phyloP scores from a whole-genome alignment of 1,139 yeast species.

The Taphrina pruni region DNA sequence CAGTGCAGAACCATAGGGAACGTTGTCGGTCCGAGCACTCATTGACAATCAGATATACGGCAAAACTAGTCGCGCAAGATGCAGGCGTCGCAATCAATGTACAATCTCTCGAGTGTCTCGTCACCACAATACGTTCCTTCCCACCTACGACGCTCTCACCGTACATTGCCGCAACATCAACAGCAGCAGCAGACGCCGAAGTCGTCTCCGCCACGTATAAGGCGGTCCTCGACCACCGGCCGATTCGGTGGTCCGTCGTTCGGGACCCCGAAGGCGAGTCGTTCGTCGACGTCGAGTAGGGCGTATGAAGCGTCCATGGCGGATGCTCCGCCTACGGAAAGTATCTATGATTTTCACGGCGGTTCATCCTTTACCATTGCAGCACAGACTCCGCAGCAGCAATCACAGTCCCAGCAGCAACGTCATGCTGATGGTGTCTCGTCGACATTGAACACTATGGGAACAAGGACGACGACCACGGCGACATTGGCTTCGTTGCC shows the following conservation, averaged over 20 bases:
- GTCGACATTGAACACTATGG: no score
- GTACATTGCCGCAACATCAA: not conserved
- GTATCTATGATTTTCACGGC: conserved; percentile 43
- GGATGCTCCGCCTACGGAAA: conserved; percentile 44
- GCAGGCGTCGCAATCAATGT: conserved; percentile 41
- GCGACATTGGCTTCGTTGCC: conserved; percentile 31
- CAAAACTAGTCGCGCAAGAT: not conserved
- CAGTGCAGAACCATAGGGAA: not conserved
- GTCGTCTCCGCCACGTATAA: conserved; percentile 28
- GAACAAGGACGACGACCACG: conserved; percentile 4
- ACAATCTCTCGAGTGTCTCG: conserved; percentile 27
- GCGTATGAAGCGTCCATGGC: conserved; percentile 33
- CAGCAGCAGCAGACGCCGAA: not conserved
- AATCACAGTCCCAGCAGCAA: no score
- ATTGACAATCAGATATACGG: not conserved
- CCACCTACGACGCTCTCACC: conserved; percentile 37
- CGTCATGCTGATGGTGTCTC: no score
- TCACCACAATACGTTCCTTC: conserved; percentile 39
- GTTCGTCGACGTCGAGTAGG: conserved; percentile 3
- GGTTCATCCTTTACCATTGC: conserved; percentile 28
- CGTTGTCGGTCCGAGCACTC: no score
- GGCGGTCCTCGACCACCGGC: conserved; percentile 38
- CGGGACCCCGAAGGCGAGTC: conserved; percentile 43
- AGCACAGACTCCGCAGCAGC: not conserved
- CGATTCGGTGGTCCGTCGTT: conserved; percentile 44